Conservation (phyloP, 768 basidiomycete species). For the Strobilomyces dryophilus region DNA sequence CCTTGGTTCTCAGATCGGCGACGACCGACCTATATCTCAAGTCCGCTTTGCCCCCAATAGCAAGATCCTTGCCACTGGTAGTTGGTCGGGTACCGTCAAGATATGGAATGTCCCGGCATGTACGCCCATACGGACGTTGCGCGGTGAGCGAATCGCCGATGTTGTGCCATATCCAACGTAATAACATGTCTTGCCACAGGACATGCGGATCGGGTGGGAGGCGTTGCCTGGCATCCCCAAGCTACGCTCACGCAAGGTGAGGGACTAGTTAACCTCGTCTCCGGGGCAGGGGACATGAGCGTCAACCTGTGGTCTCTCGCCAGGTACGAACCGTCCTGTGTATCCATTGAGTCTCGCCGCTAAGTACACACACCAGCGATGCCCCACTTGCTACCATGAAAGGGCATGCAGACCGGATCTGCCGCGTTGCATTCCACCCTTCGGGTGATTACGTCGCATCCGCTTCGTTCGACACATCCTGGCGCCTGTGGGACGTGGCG, state of each 20-base stretch:
- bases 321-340: conserved; percentile 44
- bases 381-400: conserved; percentile 79
- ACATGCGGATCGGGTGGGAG: conserved; percentile 88
- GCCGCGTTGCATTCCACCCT: conserved; percentile 94
- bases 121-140: conserved; percentile 67
- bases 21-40: conserved; percentile 90
- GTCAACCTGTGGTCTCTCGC: conserved; percentile 89
- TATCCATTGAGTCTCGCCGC: conserved; percentile 1
- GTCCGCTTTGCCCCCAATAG: conserved; percentile 95
- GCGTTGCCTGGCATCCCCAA: conserved; percentile 96
- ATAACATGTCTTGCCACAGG: conserved; percentile 40
- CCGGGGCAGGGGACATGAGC: conserved; percentile 83
- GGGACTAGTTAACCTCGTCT: conserved; percentile 76
- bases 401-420: conserved; percentile 89
- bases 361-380: conserved; percentile 48
- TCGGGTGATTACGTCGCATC: conserved; percentile 92
- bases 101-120: conserved; percentile 95
- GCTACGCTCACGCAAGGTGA: conserved; percentile 72
- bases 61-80: conserved; percentile 83
- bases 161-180: background rate
- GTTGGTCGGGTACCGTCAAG: conserved; percentile 95
- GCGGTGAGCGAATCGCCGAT: conserved; percentile 47
- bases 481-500: conserved; percentile 93
- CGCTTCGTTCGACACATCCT: conserved; percentile 95
- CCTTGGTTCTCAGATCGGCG: conserved; percentile 96